Conservation (phyloP, 441 rosid species). For the Brassica balearica region DNA sequence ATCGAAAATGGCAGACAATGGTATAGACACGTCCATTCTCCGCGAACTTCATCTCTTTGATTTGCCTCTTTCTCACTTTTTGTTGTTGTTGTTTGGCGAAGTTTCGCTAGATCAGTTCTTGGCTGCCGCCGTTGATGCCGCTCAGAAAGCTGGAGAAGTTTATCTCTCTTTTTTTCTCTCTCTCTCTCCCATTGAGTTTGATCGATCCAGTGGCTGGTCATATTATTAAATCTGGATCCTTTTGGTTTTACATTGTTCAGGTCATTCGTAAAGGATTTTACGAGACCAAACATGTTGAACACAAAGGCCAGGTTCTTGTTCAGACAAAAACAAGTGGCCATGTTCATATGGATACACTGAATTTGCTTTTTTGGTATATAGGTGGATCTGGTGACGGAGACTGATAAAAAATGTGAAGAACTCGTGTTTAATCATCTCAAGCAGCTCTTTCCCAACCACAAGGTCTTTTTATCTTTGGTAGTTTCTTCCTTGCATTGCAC, state of each 20-base stretch:
- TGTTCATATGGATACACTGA: not conserved
- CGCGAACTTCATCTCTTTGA: too few species aligned
- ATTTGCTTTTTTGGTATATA: not conserved
- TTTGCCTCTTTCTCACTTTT: not conserved
- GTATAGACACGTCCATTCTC: too few species aligned
- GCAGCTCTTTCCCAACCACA: constrained; percentile 1
- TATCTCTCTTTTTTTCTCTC: not conserved
- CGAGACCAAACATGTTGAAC: constrained; percentile 12
- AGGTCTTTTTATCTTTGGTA: not conserved
- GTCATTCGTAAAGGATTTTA: not conserved
- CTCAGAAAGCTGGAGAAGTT: not conserved
- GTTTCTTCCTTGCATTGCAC: not conserved
- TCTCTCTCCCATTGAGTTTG: not conserved
- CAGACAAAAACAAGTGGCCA: not conserved
- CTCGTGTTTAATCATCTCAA: constrained; percentile 8
- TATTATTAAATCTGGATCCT: not conserved
- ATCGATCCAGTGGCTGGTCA: not conserved
- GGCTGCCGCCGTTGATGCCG: not conserved
- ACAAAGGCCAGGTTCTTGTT: constrained; percentile 8
- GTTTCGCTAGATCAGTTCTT: not conserved
- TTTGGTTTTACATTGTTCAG: not conserved
- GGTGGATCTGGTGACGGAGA: constrained; percentile 12
- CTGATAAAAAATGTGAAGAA: constrained; percentile 7
- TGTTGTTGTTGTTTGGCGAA: not conserved
- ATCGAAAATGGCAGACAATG: too few species aligned